phyloP scores from a whole-genome alignment of 805 yeast species.

The Wickerhamiella spandovensis region DNA sequence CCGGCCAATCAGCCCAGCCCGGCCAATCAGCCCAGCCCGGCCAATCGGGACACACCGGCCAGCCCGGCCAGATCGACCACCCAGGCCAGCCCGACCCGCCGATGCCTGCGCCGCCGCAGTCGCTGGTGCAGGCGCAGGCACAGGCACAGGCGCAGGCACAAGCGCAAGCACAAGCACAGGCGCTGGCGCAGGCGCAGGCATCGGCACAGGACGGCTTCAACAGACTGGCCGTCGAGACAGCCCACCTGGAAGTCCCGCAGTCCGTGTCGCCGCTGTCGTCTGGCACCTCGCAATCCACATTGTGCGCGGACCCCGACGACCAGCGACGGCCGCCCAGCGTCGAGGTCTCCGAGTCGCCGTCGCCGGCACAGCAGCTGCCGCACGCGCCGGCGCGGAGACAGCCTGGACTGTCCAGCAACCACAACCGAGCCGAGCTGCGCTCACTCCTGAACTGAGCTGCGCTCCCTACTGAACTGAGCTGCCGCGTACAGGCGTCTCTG shows the following conservation, averaged over 20 bases:
- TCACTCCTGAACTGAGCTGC: slow-evolving; percentile 3
- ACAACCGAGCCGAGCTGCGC: slow-evolving; percentile 6
- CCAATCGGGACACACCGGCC: no score
- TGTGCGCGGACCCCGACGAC: not conserved
- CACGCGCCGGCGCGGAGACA: not conserved
- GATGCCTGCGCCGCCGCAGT: not conserved
- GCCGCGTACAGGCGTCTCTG: no score
- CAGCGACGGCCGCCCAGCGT: not conserved
- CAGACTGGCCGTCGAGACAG: not conserved
- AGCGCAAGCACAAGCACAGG: not conserved
- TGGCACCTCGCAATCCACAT: not conserved
- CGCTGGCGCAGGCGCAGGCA: not conserved
- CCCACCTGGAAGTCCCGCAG: not conserved
- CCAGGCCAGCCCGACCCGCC: no score
- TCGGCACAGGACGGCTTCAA: not conserved
- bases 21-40: no score
- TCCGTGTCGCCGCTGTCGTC: not conserved
- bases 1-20: no score
- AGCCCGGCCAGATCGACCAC: no score
- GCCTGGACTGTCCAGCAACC: slow-evolving; percentile 1
- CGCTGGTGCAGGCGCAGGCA: not conserved
- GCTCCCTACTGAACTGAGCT: not conserved
- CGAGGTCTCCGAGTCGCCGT: not conserved
- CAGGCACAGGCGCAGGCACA: slow-evolving; percentile 3
- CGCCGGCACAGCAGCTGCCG: not conserved